Evolutionary conservation across 2,329 filamentous ascomycete species (phyloP).

Genomic region (Aspergillus viridinutans): DNA sequence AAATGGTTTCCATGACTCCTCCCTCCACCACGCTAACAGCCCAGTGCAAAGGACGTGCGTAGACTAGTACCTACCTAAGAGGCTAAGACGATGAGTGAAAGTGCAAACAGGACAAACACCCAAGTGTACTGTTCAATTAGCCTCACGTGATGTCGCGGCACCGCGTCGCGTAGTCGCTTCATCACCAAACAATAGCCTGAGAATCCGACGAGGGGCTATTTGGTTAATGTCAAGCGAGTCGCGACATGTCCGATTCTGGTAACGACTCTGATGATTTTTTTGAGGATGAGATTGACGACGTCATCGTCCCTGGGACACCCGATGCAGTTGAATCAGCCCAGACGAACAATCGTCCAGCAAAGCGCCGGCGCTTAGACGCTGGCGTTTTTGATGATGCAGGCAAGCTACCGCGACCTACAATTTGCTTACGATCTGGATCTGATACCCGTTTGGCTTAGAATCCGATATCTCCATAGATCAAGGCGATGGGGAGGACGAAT

Average conservation of each 20-base stretch:
- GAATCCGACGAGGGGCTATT: not conserved
- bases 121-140: not conserved
- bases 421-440: slow-evolving; percentile 11
- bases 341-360: slow-evolving; percentile 22
- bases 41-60: not conserved
- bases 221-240: not conserved
- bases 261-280: slow-evolving; percentile 28
- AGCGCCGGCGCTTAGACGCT: slow-evolving; percentile 32
- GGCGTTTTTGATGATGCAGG: not conserved
- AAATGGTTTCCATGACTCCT: not conserved
- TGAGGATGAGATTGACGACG: slow-evolving; percentile 25
- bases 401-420: slow-evolving; percentile 2
- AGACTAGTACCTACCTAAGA: no score
- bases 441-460: slow-evolving; percentile 3
- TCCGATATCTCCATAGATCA: slow-evolving; percentile 15
- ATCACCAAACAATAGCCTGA: not conserved
- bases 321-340: slow-evolving; percentile 4
- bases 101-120: slow-evolving; percentile 3
- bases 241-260: slow-evolving; percentile 28
- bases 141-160: slow-evolving; percentile 15
- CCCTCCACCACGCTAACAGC: not conserved
- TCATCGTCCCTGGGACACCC: slow-evolving; percentile 22
- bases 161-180: slow-evolving; percentile 11
- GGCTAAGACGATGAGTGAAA: not conserved
- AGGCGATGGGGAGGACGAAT: slow-evolving; percentile 16